Evolutionary conservation across 1,139 yeast species (phyloP).

Genomic region (Entelexis sorbosivorans): DNA sequence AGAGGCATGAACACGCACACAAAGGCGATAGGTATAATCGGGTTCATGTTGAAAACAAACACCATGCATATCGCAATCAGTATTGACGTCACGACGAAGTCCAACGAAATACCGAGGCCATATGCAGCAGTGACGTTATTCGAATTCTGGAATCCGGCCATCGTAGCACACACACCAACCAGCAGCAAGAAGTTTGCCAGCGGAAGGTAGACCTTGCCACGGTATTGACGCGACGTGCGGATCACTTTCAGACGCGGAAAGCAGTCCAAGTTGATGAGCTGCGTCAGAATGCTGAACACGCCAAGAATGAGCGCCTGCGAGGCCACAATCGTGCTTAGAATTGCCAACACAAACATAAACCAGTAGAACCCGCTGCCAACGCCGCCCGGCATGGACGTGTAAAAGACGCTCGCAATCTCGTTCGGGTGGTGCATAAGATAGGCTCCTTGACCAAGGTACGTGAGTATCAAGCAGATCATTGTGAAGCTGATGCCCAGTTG

Average conservation of each 20-base stretch:
- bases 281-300: slow-evolving; percentile 43
- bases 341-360: slow-evolving; percentile 45
- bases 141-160: slow-evolving; percentile 33
- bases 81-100: slow-evolving; percentile 42
- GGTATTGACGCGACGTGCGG: slow-evolving; percentile 37
- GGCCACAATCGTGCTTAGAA: slow-evolving; percentile 47
- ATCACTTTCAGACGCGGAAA: slow-evolving; percentile 41
- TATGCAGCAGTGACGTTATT: slow-evolving; percentile 48
- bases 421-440: slow-evolving; percentile 38
- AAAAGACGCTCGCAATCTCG: slow-evolving; percentile 38
- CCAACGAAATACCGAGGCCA: slow-evolving; percentile 48
- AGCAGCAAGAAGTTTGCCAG: slow-evolving; percentile 47
- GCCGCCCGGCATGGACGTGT: slow-evolving; percentile 43
- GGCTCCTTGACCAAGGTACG: slow-evolving; percentile 51
- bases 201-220: slow-evolving; percentile 45
- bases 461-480: slow-evolving; percentile 35
- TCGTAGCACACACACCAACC: slow-evolving; percentile 45
- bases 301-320: slow-evolving; percentile 50
- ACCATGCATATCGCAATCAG: slow-evolving; percentile 39
- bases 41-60: slow-evolving; percentile 37
- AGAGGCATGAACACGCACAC: slow-evolving; percentile 38
- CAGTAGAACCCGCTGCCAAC: slow-evolving; percentile 38
- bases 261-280: slow-evolving; percentile 44
- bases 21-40: slow-evolving; percentile 33
- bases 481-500: slow-evolving; percentile 42